These are phyloP conservation scores for Sphaerulina populicola DNA, from an alignment of 2,329 filamentous ascomycete species.

Conservation along the genomic window DNA sequence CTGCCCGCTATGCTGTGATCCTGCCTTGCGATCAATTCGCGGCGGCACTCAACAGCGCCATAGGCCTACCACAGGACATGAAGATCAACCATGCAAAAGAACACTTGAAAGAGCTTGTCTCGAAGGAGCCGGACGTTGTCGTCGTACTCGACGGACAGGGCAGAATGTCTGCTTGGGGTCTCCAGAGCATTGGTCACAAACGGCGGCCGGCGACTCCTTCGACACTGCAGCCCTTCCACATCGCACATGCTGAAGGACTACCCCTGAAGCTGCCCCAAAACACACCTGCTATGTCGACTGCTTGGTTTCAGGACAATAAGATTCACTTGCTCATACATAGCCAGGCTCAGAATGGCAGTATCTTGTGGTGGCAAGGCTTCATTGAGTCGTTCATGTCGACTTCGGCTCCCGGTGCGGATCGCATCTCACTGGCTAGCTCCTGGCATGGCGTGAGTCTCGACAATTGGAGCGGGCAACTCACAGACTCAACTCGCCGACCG, in stretches of 20 bases:
- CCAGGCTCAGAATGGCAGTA: conserved; percentile 62
- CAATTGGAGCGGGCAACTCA: background rate
- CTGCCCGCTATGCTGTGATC: conserved; percentile 64
- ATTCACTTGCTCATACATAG: conserved; percentile 62
- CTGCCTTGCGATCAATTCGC: conserved; percentile 75
- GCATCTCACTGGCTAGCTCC: conserved; percentile 10
- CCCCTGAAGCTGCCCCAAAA: conserved; percentile 13
- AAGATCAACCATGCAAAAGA: conserved; percentile 65
- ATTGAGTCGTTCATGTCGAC: conserved; percentile 76
- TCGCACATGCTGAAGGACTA: conserved; percentile 64
- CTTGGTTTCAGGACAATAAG: conserved; percentile 27
- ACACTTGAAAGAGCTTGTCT: conserved; percentile 77
- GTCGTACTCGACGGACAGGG: conserved; percentile 76
- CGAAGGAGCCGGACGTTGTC: conserved; percentile 77
- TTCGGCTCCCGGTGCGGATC: conserved; percentile 20
- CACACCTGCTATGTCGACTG: conserved; percentile 20
- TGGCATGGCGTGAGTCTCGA: conserved; percentile 6
- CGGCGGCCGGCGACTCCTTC: conserved; percentile 37
- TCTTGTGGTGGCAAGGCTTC: conserved; percentile 72
- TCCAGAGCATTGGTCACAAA: conserved; percentile 76
- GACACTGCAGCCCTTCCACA: conserved; percentile 66
- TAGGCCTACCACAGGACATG: conserved; percentile 32
- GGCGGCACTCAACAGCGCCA: conserved; percentile 52
- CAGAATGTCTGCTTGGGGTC: conserved; percentile 82
- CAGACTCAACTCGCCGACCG: background rate